Conservation (phyloP, 2,329 filamentous ascomycete genomes). For the Aspergillus hiratsukae region DNA sequence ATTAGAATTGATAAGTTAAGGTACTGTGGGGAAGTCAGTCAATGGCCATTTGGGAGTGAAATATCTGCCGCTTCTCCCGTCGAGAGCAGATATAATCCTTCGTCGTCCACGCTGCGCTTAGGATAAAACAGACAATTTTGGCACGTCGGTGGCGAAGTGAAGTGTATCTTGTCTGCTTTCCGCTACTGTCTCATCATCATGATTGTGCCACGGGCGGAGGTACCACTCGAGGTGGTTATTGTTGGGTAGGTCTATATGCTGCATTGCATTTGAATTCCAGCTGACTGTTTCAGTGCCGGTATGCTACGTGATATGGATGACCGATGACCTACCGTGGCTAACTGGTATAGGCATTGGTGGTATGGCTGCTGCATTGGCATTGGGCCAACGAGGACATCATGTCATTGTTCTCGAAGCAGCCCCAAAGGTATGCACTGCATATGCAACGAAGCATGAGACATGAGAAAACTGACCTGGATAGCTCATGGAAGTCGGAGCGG, state of each 20-base stretch:
- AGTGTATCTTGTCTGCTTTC: no score
- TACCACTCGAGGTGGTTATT: constrained; percentile 28
- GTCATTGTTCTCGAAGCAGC: constrained; percentile 31
- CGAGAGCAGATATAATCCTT: not conserved
- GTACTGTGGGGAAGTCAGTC: not conserved
- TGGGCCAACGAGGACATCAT: constrained; percentile 31
- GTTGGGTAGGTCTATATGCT: constrained; percentile 26
- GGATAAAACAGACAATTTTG: no score
- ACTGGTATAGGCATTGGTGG: constrained; percentile 30
- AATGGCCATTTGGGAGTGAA: not conserved
- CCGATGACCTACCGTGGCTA: not conserved
- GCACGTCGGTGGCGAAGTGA: not conserved
- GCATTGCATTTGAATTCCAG: not conserved
- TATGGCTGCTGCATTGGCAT: constrained; percentile 31
- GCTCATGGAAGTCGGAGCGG: constrained; percentile 61
- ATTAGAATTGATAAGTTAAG: not conserved
- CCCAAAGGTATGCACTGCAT: constrained; percentile 24
- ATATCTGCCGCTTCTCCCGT: not conserved
- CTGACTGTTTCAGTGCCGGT: constrained; percentile 24
- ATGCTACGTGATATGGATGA: constrained; percentile 7
- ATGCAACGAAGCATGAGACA: no score
- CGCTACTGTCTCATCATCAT: constrained; percentile 9
- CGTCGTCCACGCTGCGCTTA: not conserved
- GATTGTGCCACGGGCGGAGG: constrained; percentile 20
- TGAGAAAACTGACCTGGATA: constrained; percentile 7